Base-by-base conservation (phyloP, 75 land plant species). In the Pseudotsuga menziesii region DNA sequence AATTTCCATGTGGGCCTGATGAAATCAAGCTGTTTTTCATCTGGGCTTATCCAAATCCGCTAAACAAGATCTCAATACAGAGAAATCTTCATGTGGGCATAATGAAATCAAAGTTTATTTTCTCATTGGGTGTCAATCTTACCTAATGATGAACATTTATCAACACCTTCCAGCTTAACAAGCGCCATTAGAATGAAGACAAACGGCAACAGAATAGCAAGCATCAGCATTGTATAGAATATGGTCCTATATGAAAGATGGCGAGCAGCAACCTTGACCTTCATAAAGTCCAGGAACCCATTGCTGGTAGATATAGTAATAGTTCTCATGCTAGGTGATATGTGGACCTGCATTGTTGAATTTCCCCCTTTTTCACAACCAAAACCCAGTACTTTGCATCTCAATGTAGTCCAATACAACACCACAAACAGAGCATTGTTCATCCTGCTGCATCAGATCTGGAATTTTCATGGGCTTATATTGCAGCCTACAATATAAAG, bases 241-340 rank as follows among this genome's bases (percentile, higher is more conserved):
- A 95, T 80, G 58, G 94, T 89, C 35, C 96, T 83, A 77, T 91
- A 90, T 7, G 96, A 93, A 77, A 93, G 72, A 78, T 85, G 88
- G 59, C 93, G 92, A 75, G 90, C 86, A 59, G 93, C 93, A 74
- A 87, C 86, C 81, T 92, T 93, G 85, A 91, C 82, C 90, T 95
- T 95, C 89, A 94, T 83, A 71, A 87, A 90, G 74, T 93, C 96
- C 70, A 91, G 67, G 76, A 93, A 81, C 44, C 96, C 98, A 89
- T 87, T 83, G 67, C 80, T 84, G 26, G 89, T 79, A 35, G 93
- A 93, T 56, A 95, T 93, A 57, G 98, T 95, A 80, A 95, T 95
- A 82, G 94, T 95, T 84, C 93, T 89, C 98, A 93, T 91, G 85
- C 93, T 95, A 81, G 96, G 98, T 54, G 98, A 95, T 79, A 95